Conservation (phyloP, 371 early-diverging fungal species). For the Mucor velutinosus region DNA sequence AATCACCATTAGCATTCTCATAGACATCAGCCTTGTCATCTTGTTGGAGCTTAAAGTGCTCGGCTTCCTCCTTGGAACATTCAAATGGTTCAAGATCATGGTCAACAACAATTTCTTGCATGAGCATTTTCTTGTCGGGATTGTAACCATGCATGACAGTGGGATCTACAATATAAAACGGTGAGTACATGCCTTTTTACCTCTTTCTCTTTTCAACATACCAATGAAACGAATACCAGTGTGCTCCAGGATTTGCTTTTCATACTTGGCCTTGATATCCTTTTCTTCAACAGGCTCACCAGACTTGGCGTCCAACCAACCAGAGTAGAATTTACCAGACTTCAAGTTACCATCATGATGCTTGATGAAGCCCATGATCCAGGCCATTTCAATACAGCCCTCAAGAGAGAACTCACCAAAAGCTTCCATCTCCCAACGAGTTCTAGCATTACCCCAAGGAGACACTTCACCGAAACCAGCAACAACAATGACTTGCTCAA, state of each 20-base stretch:
- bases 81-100: slow-evolving; percentile 92
- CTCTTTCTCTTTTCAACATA: slow-evolving; percentile 19
- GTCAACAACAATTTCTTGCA: slow-evolving; percentile 93
- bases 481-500: slow-evolving; percentile 92
- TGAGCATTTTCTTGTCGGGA: slow-evolving; percentile 84
- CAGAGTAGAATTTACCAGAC: slow-evolving; percentile 80
- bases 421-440: slow-evolving; percentile 98
- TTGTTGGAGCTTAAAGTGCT: slow-evolving; percentile 86
- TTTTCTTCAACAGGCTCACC: slow-evolving; percentile 90
- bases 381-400: slow-evolving; percentile 96
- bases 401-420: slow-evolving; percentile 93
- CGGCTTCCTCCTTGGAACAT: slow-evolving; percentile 90
- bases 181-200: background rate
- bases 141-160: slow-evolving; percentile 90
- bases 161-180: slow-evolving; percentile 55
- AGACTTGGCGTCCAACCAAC: slow-evolving; percentile 93
- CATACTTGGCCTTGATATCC: slow-evolving; percentile 94
- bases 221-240: slow-evolving; percentile 94
- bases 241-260: slow-evolving; percentile 90
- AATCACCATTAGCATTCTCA: slow-evolving; percentile 69
- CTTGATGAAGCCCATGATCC: slow-evolving; percentile 96
- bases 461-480: slow-evolving; percentile 96
- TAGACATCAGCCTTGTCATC: slow-evolving; percentile 85
- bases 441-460: slow-evolving; percentile 92
- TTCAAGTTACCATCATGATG: slow-evolving; percentile 89